Conservation (phyloP, 2,329 filamentous ascomycete genomes). For the Scedosporium boydii region DNA sequence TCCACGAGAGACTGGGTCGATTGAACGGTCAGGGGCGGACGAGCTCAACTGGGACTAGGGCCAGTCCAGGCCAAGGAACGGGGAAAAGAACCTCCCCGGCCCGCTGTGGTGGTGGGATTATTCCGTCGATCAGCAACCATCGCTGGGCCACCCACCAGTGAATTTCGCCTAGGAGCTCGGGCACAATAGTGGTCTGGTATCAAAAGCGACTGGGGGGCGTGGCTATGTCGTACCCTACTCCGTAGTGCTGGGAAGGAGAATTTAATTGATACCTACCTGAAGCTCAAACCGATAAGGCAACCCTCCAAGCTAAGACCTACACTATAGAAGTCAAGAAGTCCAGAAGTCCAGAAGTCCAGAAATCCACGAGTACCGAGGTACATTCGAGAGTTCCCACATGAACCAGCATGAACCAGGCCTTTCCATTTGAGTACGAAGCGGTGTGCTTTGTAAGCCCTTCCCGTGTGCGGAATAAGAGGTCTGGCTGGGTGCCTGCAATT, state of each 20-base stretch:
- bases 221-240: neutral
- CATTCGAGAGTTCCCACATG: no score
- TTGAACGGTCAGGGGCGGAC: neutral
- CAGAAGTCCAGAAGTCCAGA: no score
- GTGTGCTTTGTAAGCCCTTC: no score
- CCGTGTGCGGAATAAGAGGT: no score
- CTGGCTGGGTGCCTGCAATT: no score
- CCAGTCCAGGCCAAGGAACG: neutral
- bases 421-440: no score
- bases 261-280: constrained; percentile 2
- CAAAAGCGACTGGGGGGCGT: neutral
- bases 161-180: neutral
- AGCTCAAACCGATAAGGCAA: constrained; percentile 6
- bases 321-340: no score
- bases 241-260: neutral
- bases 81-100: neutral
- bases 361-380: no score
- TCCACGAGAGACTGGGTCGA: neutral
- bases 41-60: neutral
- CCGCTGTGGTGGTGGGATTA: neutral
- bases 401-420: neutral
- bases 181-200: neutral
- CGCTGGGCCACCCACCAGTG: neutral
- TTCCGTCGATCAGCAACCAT: neutral
- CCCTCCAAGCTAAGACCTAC: neutral